Base-by-base conservation (phyloP, 2,329 filamentous ascomycete genomes). In the Cladorrhinum sp. region DNA sequence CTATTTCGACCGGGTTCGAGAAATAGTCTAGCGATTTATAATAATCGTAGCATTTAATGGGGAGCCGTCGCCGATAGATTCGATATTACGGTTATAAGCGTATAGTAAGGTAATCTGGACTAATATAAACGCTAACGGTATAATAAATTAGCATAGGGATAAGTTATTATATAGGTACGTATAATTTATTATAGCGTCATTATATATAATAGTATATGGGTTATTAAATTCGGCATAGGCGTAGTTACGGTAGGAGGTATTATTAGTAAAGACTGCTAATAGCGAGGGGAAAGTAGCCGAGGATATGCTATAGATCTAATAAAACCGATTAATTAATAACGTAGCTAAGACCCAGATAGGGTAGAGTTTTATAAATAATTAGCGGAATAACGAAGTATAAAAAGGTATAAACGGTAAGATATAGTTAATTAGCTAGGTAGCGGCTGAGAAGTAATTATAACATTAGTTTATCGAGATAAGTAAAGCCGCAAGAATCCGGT, bases 71-170 rank as follows among this genome's bases (percentile, higher is more conserved):
- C 39, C 33, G 49, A 58, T 58, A 28, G 56, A 58, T 58, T 53
- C 48, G 56, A 21, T 58, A 14, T 58, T 58, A 30, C 48, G 56
- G 56, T 58, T 58, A 36, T 48, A 48, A 46, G 46, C 55, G 24
- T 57, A 51, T 21, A 12, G 60, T 46, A 58, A 58, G 56, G 56
- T 46, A 18, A 58, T 58, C 56, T 48, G 46, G 46, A 48, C 56
- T 21, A 58, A 58, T 18, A 52, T 46, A 10, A 58, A 58, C 18
- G 46, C 46, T 3, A 48, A 58, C 26, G 46, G 48, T 9, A 28
- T 58, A 10, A 48, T 58, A 12, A 28, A 52, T 58, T 58, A 48
- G 56, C 46, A 58, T 26, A 48, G 56, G n/a, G 56, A 58, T 18
- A 18, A 58, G 56, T 58, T 58, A 48, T 58, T 58, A 28, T 24